Evolutionary conservation across 345 rosid species (phyloP).

Genomic region (Zanthoxylum bungeanum): DNA sequence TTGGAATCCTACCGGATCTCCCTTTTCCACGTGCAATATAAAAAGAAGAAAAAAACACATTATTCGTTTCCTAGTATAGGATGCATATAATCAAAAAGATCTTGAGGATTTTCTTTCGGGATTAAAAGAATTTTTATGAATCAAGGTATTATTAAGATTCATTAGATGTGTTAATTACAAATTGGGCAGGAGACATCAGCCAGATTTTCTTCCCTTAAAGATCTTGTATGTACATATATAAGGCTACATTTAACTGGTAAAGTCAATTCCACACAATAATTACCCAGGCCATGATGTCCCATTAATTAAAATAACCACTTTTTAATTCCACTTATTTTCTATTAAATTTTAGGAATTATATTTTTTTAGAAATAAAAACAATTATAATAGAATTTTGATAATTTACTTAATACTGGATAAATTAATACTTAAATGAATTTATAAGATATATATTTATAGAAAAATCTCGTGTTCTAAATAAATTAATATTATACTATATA

Average conservation of each 20-base stretch:
- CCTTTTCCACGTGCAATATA: background rate
- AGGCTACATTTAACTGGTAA: conserved; percentile 22
- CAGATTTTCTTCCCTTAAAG: conserved; percentile 31
- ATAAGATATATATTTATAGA: too few relatives aligned
- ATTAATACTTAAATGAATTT: too few relatives aligned
- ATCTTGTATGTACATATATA: conserved; percentile 32
- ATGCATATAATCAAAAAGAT: conserved; percentile 25
- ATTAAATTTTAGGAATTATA: too few relatives aligned
- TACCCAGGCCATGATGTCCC: conserved; percentile 27
- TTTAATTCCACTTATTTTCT: background rate
- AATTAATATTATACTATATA: too few relatives aligned
- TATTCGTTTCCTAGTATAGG: conserved; percentile 1
- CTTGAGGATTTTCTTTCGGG: conserved; percentile 20
- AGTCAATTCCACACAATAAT: conserved; percentile 28
- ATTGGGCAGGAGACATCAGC: conserved; percentile 29
- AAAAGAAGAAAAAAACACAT: background rate
- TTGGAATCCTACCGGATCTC: background rate
- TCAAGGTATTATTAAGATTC: conserved; percentile 16
- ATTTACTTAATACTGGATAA: too few relatives aligned
- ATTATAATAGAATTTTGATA: too few relatives aligned
- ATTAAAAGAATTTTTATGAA: conserved; percentile 19
- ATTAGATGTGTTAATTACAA: background rate
- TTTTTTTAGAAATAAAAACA: too few relatives aligned
- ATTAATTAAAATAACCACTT: background rate
- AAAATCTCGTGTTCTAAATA: too few relatives aligned